Evolutionary conservation across 139 green algal species (phyloP).

Genomic region (Chlamydomonas applanata): DNA sequence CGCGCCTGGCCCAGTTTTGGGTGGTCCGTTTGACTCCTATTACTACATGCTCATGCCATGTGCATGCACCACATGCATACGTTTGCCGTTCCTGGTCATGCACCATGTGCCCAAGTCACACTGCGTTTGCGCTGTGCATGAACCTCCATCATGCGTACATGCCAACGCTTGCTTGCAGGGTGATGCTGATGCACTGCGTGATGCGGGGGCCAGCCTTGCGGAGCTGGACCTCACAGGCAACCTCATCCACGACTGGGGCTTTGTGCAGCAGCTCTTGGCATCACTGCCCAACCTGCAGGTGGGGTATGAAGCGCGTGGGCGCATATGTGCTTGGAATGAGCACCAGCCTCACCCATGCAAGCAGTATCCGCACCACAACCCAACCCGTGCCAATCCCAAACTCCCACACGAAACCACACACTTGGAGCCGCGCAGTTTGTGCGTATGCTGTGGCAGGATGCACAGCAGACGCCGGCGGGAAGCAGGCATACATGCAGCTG

Average conservation of each 20-base stretch:
- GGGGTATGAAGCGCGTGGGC: background rate
- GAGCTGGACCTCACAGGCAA: conserved; percentile 76
- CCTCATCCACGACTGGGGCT: conserved; percentile 60
- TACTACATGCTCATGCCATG: background rate
- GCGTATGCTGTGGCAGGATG: too few relatives aligned
- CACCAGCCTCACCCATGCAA: too few relatives aligned
- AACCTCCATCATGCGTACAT: background rate
- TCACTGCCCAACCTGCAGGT: conserved; percentile 41
- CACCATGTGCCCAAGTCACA: background rate
- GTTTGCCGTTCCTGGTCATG: background rate
- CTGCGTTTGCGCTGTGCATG: background rate
- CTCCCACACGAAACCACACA: too few relatives aligned
- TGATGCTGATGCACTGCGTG: conserved; percentile 14
- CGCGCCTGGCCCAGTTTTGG: conserved; percentile 8
- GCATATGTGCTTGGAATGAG: too few relatives aligned
- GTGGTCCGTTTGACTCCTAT: background rate
- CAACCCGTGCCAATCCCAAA: too few relatives aligned
- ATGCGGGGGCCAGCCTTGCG: conserved; percentile 28
- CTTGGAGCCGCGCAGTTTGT: too few relatives aligned
- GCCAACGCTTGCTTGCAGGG: conserved; percentile 43
- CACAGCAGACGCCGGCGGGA: too few relatives aligned
- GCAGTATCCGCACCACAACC: too few relatives aligned
- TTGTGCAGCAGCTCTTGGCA: conserved; percentile 31
- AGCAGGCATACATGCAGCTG: too few relatives aligned
- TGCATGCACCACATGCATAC: background rate